Conservation (phyloP, 441 rosid genomes). For the Gossypium trilobum region DNA sequence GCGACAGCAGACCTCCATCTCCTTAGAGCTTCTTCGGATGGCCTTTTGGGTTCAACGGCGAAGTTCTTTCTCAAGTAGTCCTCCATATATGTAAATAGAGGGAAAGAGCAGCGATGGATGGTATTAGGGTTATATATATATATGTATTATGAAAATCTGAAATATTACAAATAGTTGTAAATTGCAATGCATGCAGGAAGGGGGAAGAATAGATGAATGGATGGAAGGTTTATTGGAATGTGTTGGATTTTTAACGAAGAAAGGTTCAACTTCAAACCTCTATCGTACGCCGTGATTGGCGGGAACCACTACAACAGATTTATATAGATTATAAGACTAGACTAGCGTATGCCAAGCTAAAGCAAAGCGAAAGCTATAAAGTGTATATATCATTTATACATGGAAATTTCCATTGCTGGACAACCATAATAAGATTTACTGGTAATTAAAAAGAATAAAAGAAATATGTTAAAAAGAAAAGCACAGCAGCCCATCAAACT, state of each 20-base stretch:
- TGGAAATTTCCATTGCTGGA: not conserved
- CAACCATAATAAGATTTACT: not conserved
- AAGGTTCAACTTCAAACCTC: constrained; percentile 24
- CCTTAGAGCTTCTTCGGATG: constrained; percentile 30
- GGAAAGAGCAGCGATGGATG: not conserved
- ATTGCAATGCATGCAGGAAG: not conserved
- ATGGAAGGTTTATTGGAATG: not conserved
- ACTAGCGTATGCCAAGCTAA: not conserved
- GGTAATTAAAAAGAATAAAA: not conserved
- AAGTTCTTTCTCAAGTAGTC: constrained; percentile 33
- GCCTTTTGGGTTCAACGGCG: constrained; percentile 32
- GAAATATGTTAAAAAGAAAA: not conserved
- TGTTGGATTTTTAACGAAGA: not conserved
- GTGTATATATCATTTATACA: not conserved
- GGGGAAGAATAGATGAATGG: not conserved
- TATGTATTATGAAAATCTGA: not conserved
- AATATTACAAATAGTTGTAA: not conserved
- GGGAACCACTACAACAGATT: constrained; percentile 5
- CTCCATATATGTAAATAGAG: constrained; percentile 20
- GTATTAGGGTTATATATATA: not conserved
- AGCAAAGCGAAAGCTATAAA: not conserved
- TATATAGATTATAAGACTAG: not conserved
- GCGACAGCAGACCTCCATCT: constrained; percentile 36
- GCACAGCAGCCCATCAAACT: not conserved
- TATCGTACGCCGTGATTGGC: constrained; percentile 12